A percentile compares a stretch with the other conserved stretches of the same genome.
These are phyloP conservation scores for Hydrangea macrophylla DNA, from an alignment of 148 eudicot species.

Conservation along the genomic window DNA sequence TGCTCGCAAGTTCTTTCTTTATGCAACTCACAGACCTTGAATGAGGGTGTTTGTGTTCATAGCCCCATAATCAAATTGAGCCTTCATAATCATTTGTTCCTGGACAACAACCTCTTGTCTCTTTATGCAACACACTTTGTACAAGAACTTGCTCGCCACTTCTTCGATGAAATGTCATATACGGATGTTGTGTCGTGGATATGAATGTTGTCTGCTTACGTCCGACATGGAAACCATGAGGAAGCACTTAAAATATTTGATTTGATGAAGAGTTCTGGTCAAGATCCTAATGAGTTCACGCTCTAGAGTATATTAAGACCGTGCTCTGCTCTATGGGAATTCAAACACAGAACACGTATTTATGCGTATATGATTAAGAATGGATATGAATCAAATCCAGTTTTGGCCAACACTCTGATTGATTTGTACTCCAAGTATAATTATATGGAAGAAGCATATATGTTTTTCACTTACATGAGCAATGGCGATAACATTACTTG, in stretches of 20 bases:
- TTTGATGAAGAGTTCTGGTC: neutral
- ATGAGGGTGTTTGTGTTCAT: constrained; percentile 7
- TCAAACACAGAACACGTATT: neutral
- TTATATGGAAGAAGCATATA: neutral
- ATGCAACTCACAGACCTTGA: constrained; percentile 8
- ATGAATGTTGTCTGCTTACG: constrained; percentile 7
- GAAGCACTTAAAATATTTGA: constrained; percentile 11
- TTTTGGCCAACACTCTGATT: constrained; percentile 2
- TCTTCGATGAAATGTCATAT: constrained; percentile 9
- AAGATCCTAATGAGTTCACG: constrained; percentile 6
- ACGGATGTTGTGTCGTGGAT: constrained; percentile 14
- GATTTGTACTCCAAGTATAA: constrained; percentile 3
- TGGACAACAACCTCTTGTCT: constrained; percentile 10
- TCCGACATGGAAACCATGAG: neutral
- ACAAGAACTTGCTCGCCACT: constrained; percentile 8
- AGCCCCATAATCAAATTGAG: constrained; percentile 11
- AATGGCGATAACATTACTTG: neutral
- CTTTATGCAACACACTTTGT: neutral
- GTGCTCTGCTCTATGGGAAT: neutral
- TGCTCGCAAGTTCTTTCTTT: neutral
- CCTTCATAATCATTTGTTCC: neutral
- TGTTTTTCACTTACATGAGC: neutral
- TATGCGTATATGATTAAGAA: constrained; percentile 2
- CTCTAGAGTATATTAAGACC: neutral
- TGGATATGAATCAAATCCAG: constrained; percentile 2